These are phyloP conservation scores for Tulasnella sp. DNA, from an alignment of 768 basidiomycete species.

Conservation along the genomic window DNA sequence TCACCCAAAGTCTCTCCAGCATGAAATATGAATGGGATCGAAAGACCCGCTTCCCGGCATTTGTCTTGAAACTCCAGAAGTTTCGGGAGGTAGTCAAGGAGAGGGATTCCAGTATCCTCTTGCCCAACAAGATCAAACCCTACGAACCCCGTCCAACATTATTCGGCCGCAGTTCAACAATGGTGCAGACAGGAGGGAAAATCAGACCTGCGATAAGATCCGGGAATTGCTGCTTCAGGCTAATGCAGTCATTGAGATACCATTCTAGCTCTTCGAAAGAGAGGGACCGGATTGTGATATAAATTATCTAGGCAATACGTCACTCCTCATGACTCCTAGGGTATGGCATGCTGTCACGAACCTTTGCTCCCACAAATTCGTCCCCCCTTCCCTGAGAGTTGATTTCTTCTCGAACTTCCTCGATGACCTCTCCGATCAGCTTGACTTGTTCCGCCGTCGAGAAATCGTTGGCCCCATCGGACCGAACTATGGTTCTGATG, in stretches of 20 bases:
- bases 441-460: slow-evolving; percentile 63
- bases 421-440: slow-evolving; percentile 56
- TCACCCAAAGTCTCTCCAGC: slow-evolving; percentile 82
- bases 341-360: slow-evolving; percentile 41
- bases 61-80: slow-evolving; percentile 63
- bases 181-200: not conserved
- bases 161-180: no score
- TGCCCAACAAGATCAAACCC: slow-evolving; percentile 83
- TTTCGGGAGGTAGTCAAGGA: slow-evolving; percentile 64
- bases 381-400: slow-evolving; percentile 56
- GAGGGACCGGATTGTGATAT: slow-evolving; percentile 62
- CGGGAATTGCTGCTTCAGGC: slow-evolving; percentile 73
- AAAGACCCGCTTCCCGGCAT: slow-evolving; percentile 59
- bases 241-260: slow-evolving; percentile 75
- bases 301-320: slow-evolving; percentile 60
- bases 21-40: slow-evolving; percentile 78
- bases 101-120: slow-evolving; percentile 63
- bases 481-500: slow-evolving; percentile 58
- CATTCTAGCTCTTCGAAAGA: slow-evolving; percentile 60
- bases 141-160: slow-evolving; percentile 38
- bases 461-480: slow-evolving; percentile 60
- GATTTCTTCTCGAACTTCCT: slow-evolving; percentile 59
- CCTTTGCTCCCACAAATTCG: slow-evolving; percentile 69
- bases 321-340: not conserved
- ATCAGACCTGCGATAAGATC: slow-evolving; percentile 65